These are phyloP conservation scores for Candolleomyces aberdarensis DNA, from an alignment of 768 basidiomycete genomes.

Conservation along the genomic window DNA sequence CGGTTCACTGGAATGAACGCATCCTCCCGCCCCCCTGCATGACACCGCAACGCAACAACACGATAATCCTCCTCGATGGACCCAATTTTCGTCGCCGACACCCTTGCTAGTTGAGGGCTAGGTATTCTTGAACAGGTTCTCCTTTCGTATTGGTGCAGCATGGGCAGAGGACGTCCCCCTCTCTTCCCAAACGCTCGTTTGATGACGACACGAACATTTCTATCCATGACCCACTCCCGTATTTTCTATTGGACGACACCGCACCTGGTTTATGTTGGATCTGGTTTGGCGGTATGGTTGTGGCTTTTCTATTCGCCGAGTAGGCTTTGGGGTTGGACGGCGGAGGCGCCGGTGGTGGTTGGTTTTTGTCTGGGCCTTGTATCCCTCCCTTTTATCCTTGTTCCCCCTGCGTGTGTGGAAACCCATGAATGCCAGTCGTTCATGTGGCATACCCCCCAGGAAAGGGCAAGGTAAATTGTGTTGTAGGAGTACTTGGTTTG, in stretches of 20 bases:
- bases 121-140: conserved; percentile 8
- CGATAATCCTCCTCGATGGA: conserved; percentile 8
- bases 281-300: not conserved
- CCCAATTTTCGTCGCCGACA: conserved; percentile 5
- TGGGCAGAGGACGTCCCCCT: conserved; percentile 6
- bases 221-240: not conserved
- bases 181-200: conserved; percentile 7
- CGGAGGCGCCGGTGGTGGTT: not conserved
- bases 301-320: not conserved
- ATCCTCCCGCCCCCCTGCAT: conserved; percentile 7
- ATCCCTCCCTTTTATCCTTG: not conserved
- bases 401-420: conserved; percentile 10
- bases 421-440: conserved; percentile 9
- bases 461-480: not conserved
- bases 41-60: conserved; percentile 3
- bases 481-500: not conserved
- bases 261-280: not conserved
- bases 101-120: conserved; percentile 6
- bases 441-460: conserved; percentile 10
- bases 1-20: conserved; percentile 10
- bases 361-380: not conserved
- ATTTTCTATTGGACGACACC: not conserved
- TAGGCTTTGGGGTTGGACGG: not conserved
- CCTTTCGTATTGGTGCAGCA: conserved; percentile 7
- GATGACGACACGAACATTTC: conserved; percentile 7